These are phyloP conservation scores for Tripterygium wilfordii DNA, from an alignment of 177 flowering plant genomes.

Conservation along the genomic window DNA sequence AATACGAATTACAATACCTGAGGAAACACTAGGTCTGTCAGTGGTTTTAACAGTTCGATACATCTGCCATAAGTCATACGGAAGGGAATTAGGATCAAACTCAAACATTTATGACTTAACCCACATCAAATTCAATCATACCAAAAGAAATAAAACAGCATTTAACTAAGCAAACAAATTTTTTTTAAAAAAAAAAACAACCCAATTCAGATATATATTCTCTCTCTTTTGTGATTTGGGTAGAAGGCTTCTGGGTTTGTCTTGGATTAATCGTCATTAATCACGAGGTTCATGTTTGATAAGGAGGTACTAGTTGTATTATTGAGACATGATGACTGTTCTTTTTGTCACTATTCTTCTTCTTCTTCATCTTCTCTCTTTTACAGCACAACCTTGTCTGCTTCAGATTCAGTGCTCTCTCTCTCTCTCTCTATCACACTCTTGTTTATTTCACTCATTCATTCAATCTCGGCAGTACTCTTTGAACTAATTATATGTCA, in stretches of 20 bases:
- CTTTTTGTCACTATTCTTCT: conserved; percentile 12
- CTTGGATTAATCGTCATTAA: conserved; percentile 34
- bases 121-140: no score
- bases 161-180: no score
- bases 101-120: no score
- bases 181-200: neutral
- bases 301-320: conserved; percentile 39
- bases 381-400: conserved; percentile 25
- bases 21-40: conserved; percentile 81
- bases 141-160: neutral
- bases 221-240: conserved; percentile 13
- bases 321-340: conserved; percentile 91
- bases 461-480: no score
- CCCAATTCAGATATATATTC: conserved; percentile 1
- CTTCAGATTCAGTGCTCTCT: conserved; percentile 6
- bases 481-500: no score
- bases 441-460: no score
- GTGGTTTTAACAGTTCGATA: conserved; percentile 90
- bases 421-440: conserved; percentile 2
- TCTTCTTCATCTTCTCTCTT: conserved; percentile 16
- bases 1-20: conserved; percentile 74
- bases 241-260: conserved; percentile 8
- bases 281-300: conserved; percentile 63
- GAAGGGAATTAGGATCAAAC: no score
- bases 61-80: conserved; percentile 57